Conservation (phyloP, 805 yeast genomes). For the Kurtzmaniella cleridarum region DNA sequence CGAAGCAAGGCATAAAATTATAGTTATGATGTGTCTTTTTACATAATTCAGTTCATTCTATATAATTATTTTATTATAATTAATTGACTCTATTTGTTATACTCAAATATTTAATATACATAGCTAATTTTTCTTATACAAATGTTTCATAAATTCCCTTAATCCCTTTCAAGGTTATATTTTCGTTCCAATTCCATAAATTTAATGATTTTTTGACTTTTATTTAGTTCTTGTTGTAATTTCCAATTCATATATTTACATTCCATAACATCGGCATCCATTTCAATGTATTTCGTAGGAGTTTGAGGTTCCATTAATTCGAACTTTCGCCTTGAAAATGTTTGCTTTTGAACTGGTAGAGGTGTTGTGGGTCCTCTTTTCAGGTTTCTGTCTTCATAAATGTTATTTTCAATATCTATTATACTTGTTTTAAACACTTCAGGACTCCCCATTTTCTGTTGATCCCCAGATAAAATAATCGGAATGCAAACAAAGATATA, state of each 20-base stretch:
- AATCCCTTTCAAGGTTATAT: constrained; percentile 6
- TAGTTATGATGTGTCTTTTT: neutral
- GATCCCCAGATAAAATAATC: no score
- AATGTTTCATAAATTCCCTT: neutral
- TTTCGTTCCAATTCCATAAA: constrained; percentile 30
- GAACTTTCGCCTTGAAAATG: constrained; percentile 11
- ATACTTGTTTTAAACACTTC: neutral
- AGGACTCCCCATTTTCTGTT: constrained; percentile 1
- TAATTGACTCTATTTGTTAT: neutral
- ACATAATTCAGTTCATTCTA: no score
- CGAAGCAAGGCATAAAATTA: constrained; percentile 21
- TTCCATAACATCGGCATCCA: constrained; percentile 14
- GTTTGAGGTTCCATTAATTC: constrained; percentile 6
- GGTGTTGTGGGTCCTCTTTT: constrained; percentile 36
- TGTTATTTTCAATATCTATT: neutral
- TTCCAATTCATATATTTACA: constrained; percentile 29
- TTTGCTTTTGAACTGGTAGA: constrained; percentile 19
- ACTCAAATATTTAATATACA: constrained; percentile 1
- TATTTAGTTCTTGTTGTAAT: constrained; percentile 16
- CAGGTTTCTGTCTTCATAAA: constrained; percentile 1
- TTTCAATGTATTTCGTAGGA: constrained; percentile 2
- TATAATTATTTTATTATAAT: neutral
- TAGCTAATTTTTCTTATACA: neutral
- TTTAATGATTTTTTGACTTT: constrained; percentile 17
- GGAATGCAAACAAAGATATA: no score